Percentiles rank a stretch among this genome's conserved stretches.
phyloP scores from a whole-genome alignment of 1,284 basidiomycete species.

The Moniliophthora roreri region DNA sequence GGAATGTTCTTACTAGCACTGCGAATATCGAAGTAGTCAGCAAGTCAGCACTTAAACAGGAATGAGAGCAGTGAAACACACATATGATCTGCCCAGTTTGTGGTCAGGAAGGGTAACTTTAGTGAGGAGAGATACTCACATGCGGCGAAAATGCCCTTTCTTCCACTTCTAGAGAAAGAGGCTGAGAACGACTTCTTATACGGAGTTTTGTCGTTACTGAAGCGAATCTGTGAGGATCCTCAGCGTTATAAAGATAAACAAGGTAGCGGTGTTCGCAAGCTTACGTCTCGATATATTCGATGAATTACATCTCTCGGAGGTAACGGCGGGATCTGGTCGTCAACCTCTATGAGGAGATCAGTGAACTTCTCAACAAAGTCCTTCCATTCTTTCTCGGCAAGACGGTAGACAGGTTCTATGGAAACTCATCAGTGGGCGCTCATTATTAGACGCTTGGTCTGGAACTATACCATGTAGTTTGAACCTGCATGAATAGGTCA shows the following conservation, averaged over 20 bases:
- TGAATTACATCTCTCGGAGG: constrained; percentile 87
- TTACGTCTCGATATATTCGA: constrained; percentile 81
- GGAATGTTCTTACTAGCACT: constrained; percentile 15
- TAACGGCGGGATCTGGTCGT: constrained; percentile 79
- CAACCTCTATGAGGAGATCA: constrained; percentile 64
- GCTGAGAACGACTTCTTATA: constrained; percentile 84
- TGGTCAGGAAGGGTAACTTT: constrained; percentile 10
- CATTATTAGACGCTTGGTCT: not conserved
- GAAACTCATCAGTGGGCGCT: not conserved
- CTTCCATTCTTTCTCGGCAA: constrained; percentile 86
- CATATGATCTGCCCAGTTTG: constrained; percentile 41
- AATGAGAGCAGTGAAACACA: constrained; percentile 21
- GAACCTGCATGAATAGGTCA: constrained; percentile 50
- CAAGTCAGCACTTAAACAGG: not conserved
- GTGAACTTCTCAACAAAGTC: constrained; percentile 77
- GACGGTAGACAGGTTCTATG: constrained; percentile 78
- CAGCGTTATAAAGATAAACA: not conserved
- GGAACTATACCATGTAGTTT: constrained; percentile 64
- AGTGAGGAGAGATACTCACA: constrained; percentile 49
- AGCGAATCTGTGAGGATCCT: constrained; percentile 65
- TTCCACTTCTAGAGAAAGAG: constrained; percentile 76
- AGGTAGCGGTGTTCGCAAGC: constrained; percentile 25
- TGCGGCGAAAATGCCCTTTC: constrained; percentile 76
- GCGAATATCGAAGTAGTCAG: constrained; percentile 16
- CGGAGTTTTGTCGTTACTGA: constrained; percentile 91